Percentiles rank a stretch among this genome's conserved stretches.
Evolutionary conservation across 2,329 filamentous ascomycete species (phyloP).

Genomic region (Xylaria sp.): DNA sequence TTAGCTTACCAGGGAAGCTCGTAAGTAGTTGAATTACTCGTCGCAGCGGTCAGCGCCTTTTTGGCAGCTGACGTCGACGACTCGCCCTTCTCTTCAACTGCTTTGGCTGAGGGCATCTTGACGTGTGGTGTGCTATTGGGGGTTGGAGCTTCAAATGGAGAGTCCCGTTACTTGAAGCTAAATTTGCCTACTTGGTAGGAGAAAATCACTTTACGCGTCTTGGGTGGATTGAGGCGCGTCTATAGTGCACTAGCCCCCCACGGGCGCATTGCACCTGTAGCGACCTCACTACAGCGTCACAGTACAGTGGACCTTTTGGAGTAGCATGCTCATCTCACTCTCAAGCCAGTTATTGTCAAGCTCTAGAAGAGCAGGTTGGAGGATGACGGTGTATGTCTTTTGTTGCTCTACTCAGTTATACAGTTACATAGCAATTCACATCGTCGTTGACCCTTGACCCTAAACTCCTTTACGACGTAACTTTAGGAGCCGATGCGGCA

Average conservation of each 20-base stretch:
- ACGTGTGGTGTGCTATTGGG: not conserved
- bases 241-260: conserved; percentile 25
- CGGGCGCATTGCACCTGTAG: not conserved
- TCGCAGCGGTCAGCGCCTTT: conserved; percentile 62
- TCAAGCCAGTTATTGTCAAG: not conserved
- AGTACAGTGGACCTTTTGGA: not conserved
- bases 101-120: conserved; percentile 62
- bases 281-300: not conserved
- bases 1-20: conserved; percentile 80
- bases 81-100: conserved; percentile 64
- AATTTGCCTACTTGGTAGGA: conserved; percentile 9
- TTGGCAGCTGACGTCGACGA: conserved; percentile 70
- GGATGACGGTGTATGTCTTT: too few relatives aligned
- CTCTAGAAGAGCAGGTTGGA: not conserved
- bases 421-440: too few relatives aligned
- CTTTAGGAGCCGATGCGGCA: not conserved
- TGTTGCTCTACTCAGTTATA: too few relatives aligned
- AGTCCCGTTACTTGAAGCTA: conserved; percentile 6
- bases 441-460: not conserved
- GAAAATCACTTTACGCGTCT: conserved; percentile 50
- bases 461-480: not conserved
- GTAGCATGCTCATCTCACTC: not conserved
- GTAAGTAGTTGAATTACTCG: conserved; percentile 68
- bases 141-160: conserved; percentile 4
- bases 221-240: conserved; percentile 41